Evolutionary conservation across 169 alveolate genomes (phyloP), one percentile per base, ranked within the genome.

Genomic region (Plasmodium chabaudi): DNA sequence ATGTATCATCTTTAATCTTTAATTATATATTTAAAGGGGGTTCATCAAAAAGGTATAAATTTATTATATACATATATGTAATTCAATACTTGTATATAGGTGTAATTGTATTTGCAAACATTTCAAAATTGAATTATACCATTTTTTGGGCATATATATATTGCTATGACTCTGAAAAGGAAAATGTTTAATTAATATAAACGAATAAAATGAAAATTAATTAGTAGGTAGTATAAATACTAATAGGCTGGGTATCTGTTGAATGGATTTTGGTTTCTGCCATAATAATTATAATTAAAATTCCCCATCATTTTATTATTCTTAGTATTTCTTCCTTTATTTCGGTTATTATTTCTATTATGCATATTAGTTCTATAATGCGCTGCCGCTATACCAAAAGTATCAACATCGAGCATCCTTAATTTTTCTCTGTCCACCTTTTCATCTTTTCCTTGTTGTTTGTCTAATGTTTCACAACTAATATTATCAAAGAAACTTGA

Each of bases 401-500:
- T 94, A 55, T 94, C 97, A 12, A 89, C 79, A 75, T 94, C 95
- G 13, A 94, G 75, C 86, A 89, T 92, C 63, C 95, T 90, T 73
- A 94, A 94, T 73, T 88, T 88, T 71, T 73, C 88, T 27, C 95
- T 87, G 65, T 94, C 97, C 5, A 87, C 92, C 60, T 72, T 74
- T 39, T 65, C 87, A 56, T 63, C 93, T 34, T 77, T 84, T 88
- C 91, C 91, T 79, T 74, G 88, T 69, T 75, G 57, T 57, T 71
- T 51, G 21, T 92, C 90, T 63, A 72, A 70, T 21, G 92, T 72
- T 44, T 68, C 79, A 59, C 72, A 73, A n/a, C 95, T 68, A 39
- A 88, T 89, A 59, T 94, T 93, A 88, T 94, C 97, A 88, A 93
- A 94, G 72, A 94, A 94, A 34, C 95, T 91, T 27, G 88, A 67